Conservation (phyloP, 441 rosid genomes). For the Biscutella laevigata region DNA sequence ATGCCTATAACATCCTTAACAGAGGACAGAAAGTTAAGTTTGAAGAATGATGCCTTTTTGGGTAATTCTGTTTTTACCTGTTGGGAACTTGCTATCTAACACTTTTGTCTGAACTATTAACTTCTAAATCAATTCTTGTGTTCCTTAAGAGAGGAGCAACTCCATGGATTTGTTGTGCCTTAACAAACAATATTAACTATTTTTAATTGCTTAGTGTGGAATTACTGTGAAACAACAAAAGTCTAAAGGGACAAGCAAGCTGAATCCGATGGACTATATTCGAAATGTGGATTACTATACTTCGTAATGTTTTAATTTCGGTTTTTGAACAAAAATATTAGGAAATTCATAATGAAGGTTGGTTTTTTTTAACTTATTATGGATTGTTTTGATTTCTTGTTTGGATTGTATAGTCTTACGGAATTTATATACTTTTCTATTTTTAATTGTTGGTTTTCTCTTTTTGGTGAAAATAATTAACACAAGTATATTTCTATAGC, state of each 20-base stretch:
- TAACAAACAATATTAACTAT: background rate
- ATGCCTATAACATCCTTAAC: too few relatives aligned
- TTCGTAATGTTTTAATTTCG: background rate
- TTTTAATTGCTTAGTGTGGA: slow-evolving; percentile 22
- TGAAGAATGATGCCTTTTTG: slow-evolving; percentile 28
- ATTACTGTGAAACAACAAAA: slow-evolving; percentile 32
- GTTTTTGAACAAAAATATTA: background rate
- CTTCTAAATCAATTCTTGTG: slow-evolving; percentile 25
- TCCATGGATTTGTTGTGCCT: slow-evolving; percentile 18
- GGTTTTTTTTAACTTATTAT: too few relatives aligned
- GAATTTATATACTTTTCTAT: too few relatives aligned
- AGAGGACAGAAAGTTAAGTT: background rate
- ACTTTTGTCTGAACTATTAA: slow-evolving; percentile 5
- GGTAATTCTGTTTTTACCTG: background rate
- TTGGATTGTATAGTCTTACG: too few relatives aligned
- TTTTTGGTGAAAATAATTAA: too few relatives aligned
- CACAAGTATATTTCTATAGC: too few relatives aligned
- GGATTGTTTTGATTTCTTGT: too few relatives aligned
- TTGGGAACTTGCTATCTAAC: slow-evolving; percentile 10
- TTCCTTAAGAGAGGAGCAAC: slow-evolving; percentile 55
- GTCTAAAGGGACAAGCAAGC: slow-evolving; percentile 27
- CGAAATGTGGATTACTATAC: background rate
- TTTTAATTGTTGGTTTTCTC: too few relatives aligned
- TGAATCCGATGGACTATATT: background rate
- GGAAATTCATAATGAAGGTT: background rate